Conservation (phyloP, 176 grass and related monocot genomes). For the Saccharum officinarum region DNA sequence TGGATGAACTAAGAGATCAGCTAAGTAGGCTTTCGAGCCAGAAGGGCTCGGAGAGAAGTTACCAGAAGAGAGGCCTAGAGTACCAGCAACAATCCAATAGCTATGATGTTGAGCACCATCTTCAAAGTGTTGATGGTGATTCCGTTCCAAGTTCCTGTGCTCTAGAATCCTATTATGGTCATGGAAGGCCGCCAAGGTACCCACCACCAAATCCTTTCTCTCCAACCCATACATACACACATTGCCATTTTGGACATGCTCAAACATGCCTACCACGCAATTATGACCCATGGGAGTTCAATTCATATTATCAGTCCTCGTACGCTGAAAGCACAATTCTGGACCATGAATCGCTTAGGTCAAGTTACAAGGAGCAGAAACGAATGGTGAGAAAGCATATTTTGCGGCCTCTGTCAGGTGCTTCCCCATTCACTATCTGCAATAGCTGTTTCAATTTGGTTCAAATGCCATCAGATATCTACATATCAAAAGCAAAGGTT, state of each 20-base stretch:
- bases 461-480: constrained; percentile 77
- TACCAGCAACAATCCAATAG: constrained; percentile 40
- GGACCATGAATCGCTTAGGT: constrained; percentile 51
- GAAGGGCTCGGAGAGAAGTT: constrained; percentile 34
- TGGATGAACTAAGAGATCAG: constrained; percentile 70
- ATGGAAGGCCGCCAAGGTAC: constrained; percentile 41
- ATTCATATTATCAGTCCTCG: constrained; percentile 59
- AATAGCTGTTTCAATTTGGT: constrained; percentile 71
- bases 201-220: constrained; percentile 35
- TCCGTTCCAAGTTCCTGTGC: constrained; percentile 41
- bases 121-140: constrained; percentile 49
- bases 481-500: constrained; percentile 57
- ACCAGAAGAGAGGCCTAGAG: constrained; percentile 35
- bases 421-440: constrained; percentile 76
- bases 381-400: constrained; percentile 55
- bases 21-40: constrained; percentile 57
- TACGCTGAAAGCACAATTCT: constrained; percentile 46
- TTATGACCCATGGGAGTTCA: constrained; percentile 33
- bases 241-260: constrained; percentile 37
- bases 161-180: constrained; percentile 44
- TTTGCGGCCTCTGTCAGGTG: constrained; percentile 73
- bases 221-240: constrained; percentile 43
- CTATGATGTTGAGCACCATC: constrained; percentile 40
- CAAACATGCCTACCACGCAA: constrained; percentile 15
- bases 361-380: constrained; percentile 50